These are phyloP conservation scores for Ceratobasidium sp. DNA, from an alignment of 1,284 basidiomycete species.

Conservation along the genomic window DNA sequence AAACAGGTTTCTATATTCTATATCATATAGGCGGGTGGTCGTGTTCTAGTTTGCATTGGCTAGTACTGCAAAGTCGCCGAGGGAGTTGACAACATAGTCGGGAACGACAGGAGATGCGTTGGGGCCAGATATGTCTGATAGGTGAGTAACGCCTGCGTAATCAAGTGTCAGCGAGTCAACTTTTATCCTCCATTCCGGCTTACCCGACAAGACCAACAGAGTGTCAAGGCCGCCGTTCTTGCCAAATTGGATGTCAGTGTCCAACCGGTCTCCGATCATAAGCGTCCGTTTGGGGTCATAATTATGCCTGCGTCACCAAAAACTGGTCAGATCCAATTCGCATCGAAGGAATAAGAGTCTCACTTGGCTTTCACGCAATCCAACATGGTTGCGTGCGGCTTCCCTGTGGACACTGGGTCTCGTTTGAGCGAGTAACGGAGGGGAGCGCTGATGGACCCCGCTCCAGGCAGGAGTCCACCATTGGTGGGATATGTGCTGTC, in stretches of 20 bases:
- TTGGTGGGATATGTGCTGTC: constrained; percentile 88
- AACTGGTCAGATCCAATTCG: not conserved
- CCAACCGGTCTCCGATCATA: constrained; percentile 94
- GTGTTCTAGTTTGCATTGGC: constrained; percentile 18
- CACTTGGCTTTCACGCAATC: constrained; percentile 96
- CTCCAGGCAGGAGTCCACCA: constrained; percentile 81
- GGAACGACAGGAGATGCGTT: constrained; percentile 74
- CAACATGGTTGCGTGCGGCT: constrained; percentile 90
- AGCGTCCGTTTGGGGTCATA: constrained; percentile 86
- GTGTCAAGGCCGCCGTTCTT: constrained; percentile 84
- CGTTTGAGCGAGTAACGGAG: constrained; percentile 75
- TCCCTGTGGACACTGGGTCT: constrained; percentile 84
- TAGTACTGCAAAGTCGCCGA: constrained; percentile 69
- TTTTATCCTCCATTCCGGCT: constrained; percentile 22
- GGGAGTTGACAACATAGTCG: constrained; percentile 78
- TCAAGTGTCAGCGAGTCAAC: constrained; percentile 10
- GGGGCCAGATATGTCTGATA: constrained; percentile 74
- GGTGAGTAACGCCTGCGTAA: constrained; percentile 71
- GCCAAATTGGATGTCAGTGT: constrained; percentile 95
- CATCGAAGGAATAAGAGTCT: constrained; percentile 45
- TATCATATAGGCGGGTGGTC: not conserved
- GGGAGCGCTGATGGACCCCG: constrained; percentile 84
- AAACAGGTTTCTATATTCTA: constrained; percentile 22
- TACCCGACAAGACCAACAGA: constrained; percentile 92
- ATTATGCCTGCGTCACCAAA: constrained; percentile 62